Evolutionary conservation across 2,329 filamentous ascomycete genomes (phyloP).

Genomic region (Neonectria coccinea): DNA sequence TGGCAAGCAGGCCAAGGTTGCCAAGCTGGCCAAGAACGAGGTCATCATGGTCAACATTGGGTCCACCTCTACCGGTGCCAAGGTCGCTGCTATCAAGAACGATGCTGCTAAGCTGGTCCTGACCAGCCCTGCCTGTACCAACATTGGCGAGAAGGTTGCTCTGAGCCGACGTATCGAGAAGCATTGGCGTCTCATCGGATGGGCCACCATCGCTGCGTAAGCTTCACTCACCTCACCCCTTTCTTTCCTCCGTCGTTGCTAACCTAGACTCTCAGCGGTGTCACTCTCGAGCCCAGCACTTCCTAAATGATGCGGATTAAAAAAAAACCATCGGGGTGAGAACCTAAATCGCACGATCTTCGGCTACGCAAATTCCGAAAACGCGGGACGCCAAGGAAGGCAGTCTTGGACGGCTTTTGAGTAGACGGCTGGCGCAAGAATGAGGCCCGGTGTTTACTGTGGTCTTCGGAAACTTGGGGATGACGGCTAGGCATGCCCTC

Average conservation of each 20-base stretch:
- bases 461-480: slow-evolving; percentile 35
- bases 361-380: slow-evolving; percentile 37
- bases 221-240: slow-evolving; percentile 45
- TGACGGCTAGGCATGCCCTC: slow-evolving; percentile 29
- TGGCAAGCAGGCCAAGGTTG: slow-evolving; percentile 99
- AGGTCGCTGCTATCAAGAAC: slow-evolving; percentile 96
- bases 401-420: slow-evolving; percentile 41
- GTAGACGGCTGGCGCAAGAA: slow-evolving; percentile 46
- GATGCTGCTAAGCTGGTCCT: slow-evolving; percentile 96
- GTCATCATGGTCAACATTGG: slow-evolving; percentile 99
- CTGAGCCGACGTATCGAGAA: slow-evolving; percentile 97
- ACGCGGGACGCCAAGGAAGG: slow-evolving; percentile 38
- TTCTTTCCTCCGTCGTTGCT: slow-evolving; percentile 5
- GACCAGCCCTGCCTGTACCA: slow-evolving; percentile 94
- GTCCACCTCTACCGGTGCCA: slow-evolving; percentile 95
- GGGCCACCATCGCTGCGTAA: slow-evolving; percentile 83
- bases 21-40: slow-evolving; percentile 97
- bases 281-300: slow-evolving; percentile 64
- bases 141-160: slow-evolving; percentile 98
- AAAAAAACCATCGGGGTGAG: slow-evolving; percentile 36
- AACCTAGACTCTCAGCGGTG: slow-evolving; percentile 57
- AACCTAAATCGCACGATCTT: slow-evolving; percentile 39
- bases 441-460: slow-evolving; percentile 42
- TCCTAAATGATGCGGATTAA: slow-evolving; percentile 49
- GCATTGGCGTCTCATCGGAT: slow-evolving; percentile 96